Percentiles rank a stretch among this genome's conserved stretches.
Conservation (phyloP, 352 stramenopile genomes). For the Bremia lactucae region DNA sequence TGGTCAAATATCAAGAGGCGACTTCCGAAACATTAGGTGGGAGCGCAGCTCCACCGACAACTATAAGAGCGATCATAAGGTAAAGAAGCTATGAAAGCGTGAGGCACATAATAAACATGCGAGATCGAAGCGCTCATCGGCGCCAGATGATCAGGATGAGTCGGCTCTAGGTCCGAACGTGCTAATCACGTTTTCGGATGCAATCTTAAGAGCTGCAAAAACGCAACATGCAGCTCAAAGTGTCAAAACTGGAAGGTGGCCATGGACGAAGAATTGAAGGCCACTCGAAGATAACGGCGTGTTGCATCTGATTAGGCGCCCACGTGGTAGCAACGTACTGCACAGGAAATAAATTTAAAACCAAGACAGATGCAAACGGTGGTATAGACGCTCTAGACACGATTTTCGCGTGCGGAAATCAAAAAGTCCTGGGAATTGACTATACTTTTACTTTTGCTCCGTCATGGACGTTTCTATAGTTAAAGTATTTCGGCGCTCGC, state of each 20-base stretch:
- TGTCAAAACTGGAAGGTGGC: not conserved
- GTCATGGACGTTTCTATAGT: not conserved
- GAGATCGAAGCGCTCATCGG: too few relatives aligned
- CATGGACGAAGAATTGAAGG: not conserved
- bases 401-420: too few relatives aligned
- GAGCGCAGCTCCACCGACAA: too few relatives aligned
- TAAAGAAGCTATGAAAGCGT: too few relatives aligned
- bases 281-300: not conserved
- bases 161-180: too few relatives aligned
- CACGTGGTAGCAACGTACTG: not conserved
- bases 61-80: too few relatives aligned
- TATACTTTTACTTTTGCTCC: not conserved
- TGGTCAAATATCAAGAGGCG: too few relatives aligned
- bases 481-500: not conserved
- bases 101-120: too few relatives aligned
- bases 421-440: not conserved
- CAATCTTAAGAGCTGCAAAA: not conserved
- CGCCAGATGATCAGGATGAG: too few relatives aligned
- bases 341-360: not conserved
- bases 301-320: not conserved
- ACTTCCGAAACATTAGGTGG: too few relatives aligned
- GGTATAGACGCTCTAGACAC: not conserved
- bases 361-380: not conserved
- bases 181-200: too few relatives aligned
- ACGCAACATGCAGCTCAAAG: not conserved